phyloP scores from a whole-genome alignment of 768 basidiomycete genomes.

The Calocera viscosa region DNA sequence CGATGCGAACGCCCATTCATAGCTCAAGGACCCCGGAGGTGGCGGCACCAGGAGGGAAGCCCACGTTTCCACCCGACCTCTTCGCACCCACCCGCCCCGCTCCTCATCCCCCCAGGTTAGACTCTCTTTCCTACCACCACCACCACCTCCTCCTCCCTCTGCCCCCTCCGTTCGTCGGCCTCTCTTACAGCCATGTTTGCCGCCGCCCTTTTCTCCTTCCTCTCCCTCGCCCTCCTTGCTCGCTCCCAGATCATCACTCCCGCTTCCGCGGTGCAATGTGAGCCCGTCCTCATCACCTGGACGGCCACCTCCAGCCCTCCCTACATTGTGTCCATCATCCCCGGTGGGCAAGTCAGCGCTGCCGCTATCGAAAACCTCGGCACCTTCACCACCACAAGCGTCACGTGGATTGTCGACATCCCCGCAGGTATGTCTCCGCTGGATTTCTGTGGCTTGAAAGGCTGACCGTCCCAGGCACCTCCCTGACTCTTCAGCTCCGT shows the following conservation, averaged over 20 bases:
- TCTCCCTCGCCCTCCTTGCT: background rate
- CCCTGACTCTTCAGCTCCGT: slow-evolving; percentile 45
- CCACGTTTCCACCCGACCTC: background rate
- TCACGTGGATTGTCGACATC: slow-evolving; percentile 47
- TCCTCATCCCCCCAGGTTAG: background rate
- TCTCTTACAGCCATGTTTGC: background rate
- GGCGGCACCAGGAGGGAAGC: background rate
- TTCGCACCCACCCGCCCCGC: background rate
- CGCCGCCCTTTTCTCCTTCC: background rate
- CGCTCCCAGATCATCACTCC: slow-evolving; percentile 1
- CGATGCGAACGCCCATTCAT: background rate
- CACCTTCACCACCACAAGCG: slow-evolving; percentile 28
- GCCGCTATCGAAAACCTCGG: slow-evolving; percentile 38
- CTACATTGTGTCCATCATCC: slow-evolving; percentile 29
- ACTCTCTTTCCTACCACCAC: background rate
- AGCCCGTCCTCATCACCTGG: slow-evolving; percentile 46
- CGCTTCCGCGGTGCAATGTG: slow-evolving; percentile 31
- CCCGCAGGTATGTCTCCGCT: slow-evolving; percentile 30
- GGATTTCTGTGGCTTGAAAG: background rate
- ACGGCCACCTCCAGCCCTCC: slow-evolving; percentile 18
- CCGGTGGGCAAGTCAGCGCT: slow-evolving; percentile 37
- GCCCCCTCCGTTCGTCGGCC: background rate
- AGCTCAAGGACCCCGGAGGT: no score
- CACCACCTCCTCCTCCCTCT: background rate
- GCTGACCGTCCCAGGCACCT: slow-evolving; percentile 31